Evolutionary conservation across 306 rosid species (phyloP).

Genomic region (Vigna angularis): DNA sequence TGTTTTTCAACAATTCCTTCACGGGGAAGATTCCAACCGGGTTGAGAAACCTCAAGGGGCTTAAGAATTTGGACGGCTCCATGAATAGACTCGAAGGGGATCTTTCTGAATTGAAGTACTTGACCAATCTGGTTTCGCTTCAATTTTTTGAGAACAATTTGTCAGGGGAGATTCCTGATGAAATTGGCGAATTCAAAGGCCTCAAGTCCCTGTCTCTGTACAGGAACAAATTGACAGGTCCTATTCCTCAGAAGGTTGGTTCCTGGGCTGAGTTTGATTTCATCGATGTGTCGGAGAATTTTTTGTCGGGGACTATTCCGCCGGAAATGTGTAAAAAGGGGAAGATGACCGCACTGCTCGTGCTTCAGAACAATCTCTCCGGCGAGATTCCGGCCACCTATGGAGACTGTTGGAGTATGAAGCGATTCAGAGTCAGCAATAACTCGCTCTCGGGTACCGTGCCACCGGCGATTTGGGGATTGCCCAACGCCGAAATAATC

Average conservation of each 20-base stretch:
- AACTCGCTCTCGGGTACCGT: slow-evolving; percentile 79
- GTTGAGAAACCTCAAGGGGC: slow-evolving; percentile 59
- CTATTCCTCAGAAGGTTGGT: slow-evolving; percentile 75
- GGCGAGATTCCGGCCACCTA: slow-evolving; percentile 79
- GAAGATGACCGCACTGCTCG: slow-evolving; percentile 54
- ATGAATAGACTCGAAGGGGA: slow-evolving; percentile 65
- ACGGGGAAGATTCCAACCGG: slow-evolving; percentile 73
- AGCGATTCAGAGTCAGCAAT: slow-evolving; percentile 67
- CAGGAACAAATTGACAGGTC: slow-evolving; percentile 66
- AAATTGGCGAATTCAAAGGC: slow-evolving; percentile 73
- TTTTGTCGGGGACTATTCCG: slow-evolving; percentile 75
- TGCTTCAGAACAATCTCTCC: slow-evolving; percentile 80
- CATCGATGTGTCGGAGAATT: slow-evolving; percentile 86
- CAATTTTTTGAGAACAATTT: slow-evolving; percentile 65
- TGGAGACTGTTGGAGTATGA: slow-evolving; percentile 55
- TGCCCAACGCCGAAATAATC: slow-evolving; percentile 62
- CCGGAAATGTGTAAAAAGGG: slow-evolving; percentile 83
- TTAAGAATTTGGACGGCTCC: slow-evolving; percentile 71
- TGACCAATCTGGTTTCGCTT: slow-evolving; percentile 58
- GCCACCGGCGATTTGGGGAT: slow-evolving; percentile 80
- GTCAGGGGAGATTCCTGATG: slow-evolving; percentile 70
- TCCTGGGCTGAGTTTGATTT: slow-evolving; percentile 62
- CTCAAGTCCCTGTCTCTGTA: slow-evolving; percentile 69
- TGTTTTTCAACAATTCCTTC: slow-evolving; percentile 60
- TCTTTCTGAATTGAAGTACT: slow-evolving; percentile 58